Conservation (phyloP, 345 rosid genomes). For the Citrus australasica region DNA sequence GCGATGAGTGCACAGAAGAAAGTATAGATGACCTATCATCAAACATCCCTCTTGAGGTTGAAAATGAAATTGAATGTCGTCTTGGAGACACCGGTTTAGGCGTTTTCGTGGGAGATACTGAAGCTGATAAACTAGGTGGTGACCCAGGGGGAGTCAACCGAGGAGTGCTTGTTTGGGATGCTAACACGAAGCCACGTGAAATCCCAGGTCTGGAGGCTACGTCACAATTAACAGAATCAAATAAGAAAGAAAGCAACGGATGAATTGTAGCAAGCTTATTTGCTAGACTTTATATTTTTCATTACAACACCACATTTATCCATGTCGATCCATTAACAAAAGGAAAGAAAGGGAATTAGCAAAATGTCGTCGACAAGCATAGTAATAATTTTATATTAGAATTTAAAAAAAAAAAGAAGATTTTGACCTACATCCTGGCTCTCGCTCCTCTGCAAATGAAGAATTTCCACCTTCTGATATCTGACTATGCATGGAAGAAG, state of each 20-base stretch:
- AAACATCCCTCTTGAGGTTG: constrained; percentile 68
- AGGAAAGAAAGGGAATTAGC: background rate
- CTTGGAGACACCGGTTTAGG: constrained; percentile 79
- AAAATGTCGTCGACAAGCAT: background rate
- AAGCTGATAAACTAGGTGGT: constrained; percentile 79
- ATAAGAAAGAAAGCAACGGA: background rate
- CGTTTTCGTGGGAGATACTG: constrained; percentile 68
- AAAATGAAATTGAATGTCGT: constrained; percentile 72
- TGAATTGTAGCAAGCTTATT: background rate
- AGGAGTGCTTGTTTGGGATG: constrained; percentile 72
- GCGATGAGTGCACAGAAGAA: constrained; percentile 34
- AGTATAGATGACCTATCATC: constrained; percentile 64
- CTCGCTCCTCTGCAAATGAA: constrained; percentile 45
- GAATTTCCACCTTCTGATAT: constrained; percentile 52
- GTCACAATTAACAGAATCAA: constrained; percentile 1
- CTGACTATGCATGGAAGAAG: constrained; percentile 53
- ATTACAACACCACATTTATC: background rate
- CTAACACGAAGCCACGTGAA: constrained; percentile 36
- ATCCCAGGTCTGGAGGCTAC: constrained; percentile 46
- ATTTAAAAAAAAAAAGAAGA: constrained; percentile 12
- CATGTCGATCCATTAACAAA: background rate
- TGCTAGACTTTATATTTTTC: background rate
- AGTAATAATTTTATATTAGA: background rate
- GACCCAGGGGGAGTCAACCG: constrained; percentile 80
- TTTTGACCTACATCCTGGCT: constrained; percentile 41